Evolutionary conservation across 768 basidiomycete species (phyloP).

Genomic region (Atractiella rhizophila): DNA sequence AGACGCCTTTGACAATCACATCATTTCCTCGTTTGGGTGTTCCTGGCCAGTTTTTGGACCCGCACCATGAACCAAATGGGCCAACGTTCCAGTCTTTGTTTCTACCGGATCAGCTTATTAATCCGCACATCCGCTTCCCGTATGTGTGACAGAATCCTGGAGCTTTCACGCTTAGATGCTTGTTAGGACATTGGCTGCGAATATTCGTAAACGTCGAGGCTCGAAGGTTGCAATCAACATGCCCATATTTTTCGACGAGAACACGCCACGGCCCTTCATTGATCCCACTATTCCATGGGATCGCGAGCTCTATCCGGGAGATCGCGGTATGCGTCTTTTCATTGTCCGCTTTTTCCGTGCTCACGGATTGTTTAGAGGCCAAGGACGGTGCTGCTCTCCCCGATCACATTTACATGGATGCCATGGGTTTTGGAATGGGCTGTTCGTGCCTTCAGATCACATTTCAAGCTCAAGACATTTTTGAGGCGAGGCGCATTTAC

Average conservation of each 20-base stretch:
- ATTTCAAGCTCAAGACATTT: conserved; percentile 77
- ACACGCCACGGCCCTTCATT: conserved; percentile 67
- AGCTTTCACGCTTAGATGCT: neutral
- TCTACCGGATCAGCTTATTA: conserved; percentile 82
- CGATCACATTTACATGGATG: conserved; percentile 91
- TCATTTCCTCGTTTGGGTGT: conserved; percentile 84
- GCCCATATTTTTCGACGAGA: conserved; percentile 65
- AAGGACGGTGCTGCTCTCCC: conserved; percentile 62
- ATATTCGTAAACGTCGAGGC: conserved; percentile 67
- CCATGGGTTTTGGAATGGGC: conserved; percentile 99
- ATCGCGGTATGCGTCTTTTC: conserved; percentile 34
- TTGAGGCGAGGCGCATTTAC: conserved; percentile 75
- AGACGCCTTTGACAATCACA: conserved; percentile 75
- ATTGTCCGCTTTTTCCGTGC: conserved; percentile 1
- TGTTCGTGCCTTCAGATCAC: conserved; percentile 94
- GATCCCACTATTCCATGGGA: conserved; percentile 82
- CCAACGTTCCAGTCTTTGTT: conserved; percentile 79
- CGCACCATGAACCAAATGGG: conserved; percentile 53
- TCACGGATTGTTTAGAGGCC: conserved; percentile 34
- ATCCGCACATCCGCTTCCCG: conserved; percentile 95
- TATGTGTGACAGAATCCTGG: conserved; percentile 27
- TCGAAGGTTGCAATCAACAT: conserved; percentile 89
- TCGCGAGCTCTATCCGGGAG: conserved; percentile 56
- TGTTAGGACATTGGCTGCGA: conserved; percentile 75
- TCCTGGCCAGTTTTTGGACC: conserved; percentile 74